Evolutionary conservation across 1,139 yeast genomes (phyloP).

Genomic region (Pichia sp.): DNA sequence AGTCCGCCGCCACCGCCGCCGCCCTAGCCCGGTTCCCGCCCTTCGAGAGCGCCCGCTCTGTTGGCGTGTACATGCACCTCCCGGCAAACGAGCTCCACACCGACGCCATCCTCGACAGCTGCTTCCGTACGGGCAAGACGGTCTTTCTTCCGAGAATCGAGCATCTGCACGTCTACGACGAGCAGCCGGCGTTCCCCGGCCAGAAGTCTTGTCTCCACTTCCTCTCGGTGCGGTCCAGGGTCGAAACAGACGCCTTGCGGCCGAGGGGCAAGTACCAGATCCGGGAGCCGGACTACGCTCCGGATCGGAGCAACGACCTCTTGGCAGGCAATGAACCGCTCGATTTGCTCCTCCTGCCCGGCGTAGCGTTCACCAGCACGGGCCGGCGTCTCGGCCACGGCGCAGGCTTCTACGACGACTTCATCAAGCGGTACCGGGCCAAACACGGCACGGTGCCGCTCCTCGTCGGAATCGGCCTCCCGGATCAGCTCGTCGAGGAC

Average conservation of each 20-base stretch:
- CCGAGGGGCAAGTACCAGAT: constrained; percentile 70
- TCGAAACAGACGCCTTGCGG: constrained; percentile 40
- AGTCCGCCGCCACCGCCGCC: constrained; percentile 2
- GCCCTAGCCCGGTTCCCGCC: neutral
- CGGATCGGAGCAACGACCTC: constrained; percentile 22
- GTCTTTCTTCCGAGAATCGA: constrained; percentile 54
- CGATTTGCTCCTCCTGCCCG: constrained; percentile 78
- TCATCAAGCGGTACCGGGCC: constrained; percentile 48
- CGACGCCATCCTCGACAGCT: neutral
- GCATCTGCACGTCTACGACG: constrained; percentile 26
- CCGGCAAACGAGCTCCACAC: constrained; percentile 10
- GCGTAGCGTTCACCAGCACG: constrained; percentile 63
- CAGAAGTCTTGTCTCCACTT: constrained; percentile 56
- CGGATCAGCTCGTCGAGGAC: constrained; percentile 56
- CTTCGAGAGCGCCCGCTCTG: constrained; percentile 7
- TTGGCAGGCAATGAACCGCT: constrained; percentile 38
- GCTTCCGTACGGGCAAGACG: constrained; percentile 37
- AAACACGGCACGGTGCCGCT: constrained; percentile 35
- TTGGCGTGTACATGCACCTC: constrained; percentile 9
- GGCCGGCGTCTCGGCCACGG: constrained; percentile 84
- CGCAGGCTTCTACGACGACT: constrained; percentile 87
- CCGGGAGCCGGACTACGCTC: constrained; percentile 52
- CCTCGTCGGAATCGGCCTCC: constrained; percentile 65
- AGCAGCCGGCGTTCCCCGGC: constrained; percentile 24
- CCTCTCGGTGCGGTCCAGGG: constrained; percentile 42